phyloP scores from a whole-genome alignment of 2,329 filamentous ascomycete species.

The Talaromyces sp. region DNA sequence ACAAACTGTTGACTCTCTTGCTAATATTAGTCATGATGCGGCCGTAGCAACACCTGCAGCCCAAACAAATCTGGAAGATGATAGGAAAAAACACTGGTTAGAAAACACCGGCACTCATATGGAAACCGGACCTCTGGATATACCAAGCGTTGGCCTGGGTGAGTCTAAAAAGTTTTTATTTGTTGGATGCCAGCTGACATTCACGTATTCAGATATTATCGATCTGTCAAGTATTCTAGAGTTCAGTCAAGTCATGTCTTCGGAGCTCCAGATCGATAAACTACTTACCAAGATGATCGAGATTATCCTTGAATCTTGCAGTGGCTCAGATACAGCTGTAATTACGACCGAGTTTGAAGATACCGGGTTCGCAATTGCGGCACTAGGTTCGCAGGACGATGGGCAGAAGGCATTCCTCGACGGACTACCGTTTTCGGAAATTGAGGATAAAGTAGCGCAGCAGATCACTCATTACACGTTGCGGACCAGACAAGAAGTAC shows the following conservation, averaged over 20 bases:
- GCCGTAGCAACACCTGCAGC: slow-evolving; percentile 28
- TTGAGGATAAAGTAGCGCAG: slow-evolving; percentile 54
- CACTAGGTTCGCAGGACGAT: slow-evolving; percentile 54
- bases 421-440: slow-evolving; percentile 53
- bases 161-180: slow-evolving; percentile 13
- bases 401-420: slow-evolving; percentile 51
- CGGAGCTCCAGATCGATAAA: slow-evolving; percentile 59
- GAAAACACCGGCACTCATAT: slow-evolving; percentile 37
- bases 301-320: slow-evolving; percentile 60
- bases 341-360: slow-evolving; percentile 58
- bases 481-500: slow-evolving; percentile 59
- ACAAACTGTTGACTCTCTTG: slow-evolving; percentile 52
- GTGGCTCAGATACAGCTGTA: slow-evolving; percentile 54
- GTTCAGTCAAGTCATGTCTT: slow-evolving; percentile 61
- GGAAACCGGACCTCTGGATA: slow-evolving; percentile 37
- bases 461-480: slow-evolving; percentile 60
- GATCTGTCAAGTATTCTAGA: slow-evolving; percentile 60
- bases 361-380: slow-evolving; percentile 56
- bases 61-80: slow-evolving; percentile 33
- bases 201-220: slow-evolving; percentile 52
- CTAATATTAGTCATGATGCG: slow-evolving; percentile 33
- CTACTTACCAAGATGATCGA: slow-evolving; percentile 59
- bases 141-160: slow-evolving; percentile 39
- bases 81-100: slow-evolving; percentile 39
- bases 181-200: slow-evolving; percentile 30